phyloP scores from a whole-genome alignment of 2,329 filamentous ascomycete genomes.

The Ceratocystis cacaofunesta region DNA sequence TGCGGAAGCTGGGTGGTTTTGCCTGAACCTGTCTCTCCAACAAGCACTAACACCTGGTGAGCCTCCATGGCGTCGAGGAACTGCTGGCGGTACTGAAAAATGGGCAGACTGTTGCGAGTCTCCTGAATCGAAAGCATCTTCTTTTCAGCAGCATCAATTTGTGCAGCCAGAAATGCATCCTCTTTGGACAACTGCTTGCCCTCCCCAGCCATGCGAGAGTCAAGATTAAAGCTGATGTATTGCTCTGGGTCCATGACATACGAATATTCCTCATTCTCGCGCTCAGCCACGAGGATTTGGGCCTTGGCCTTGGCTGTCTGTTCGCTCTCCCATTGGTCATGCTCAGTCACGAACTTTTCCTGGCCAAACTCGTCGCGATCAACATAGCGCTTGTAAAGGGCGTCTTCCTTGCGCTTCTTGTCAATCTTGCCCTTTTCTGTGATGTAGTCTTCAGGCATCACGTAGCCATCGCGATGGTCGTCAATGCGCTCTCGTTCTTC shows the following conservation, averaged over 20 bases:
- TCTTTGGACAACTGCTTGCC: constrained; percentile 60
- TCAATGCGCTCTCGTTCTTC: constrained; percentile 79
- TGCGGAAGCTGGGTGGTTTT: constrained; percentile 94
- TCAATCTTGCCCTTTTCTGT: constrained; percentile 86
- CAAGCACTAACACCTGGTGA: constrained; percentile 78
- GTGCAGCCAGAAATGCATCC: constrained; percentile 60
- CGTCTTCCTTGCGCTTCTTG: constrained; percentile 72
- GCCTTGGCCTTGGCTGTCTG: constrained; percentile 77
- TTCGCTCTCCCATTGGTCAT: constrained; percentile 91
- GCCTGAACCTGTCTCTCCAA: constrained; percentile 86
- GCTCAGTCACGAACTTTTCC: constrained; percentile 80
- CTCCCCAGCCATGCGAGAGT: constrained; percentile 57
- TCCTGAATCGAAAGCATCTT: constrained; percentile 82
- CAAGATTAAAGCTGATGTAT: constrained; percentile 71
- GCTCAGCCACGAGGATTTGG: constrained; percentile 61
- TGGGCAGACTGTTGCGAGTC: constrained; percentile 75
- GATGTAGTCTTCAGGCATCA: constrained; percentile 87
- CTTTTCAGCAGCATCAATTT: constrained; percentile 77
- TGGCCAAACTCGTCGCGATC: constrained; percentile 77
- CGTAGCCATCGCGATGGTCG: constrained; percentile 82
- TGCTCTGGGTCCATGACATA: constrained; percentile 86
- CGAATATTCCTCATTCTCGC: constrained; percentile 65
- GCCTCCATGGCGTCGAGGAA: constrained; percentile 76
- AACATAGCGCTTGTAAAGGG: constrained; percentile 78
- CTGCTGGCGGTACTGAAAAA: constrained; percentile 74